Percentiles rank a stretch among this genome's conserved stretches.
Conservation (phyloP, 805 yeast genomes). For the Candida orba region DNA sequence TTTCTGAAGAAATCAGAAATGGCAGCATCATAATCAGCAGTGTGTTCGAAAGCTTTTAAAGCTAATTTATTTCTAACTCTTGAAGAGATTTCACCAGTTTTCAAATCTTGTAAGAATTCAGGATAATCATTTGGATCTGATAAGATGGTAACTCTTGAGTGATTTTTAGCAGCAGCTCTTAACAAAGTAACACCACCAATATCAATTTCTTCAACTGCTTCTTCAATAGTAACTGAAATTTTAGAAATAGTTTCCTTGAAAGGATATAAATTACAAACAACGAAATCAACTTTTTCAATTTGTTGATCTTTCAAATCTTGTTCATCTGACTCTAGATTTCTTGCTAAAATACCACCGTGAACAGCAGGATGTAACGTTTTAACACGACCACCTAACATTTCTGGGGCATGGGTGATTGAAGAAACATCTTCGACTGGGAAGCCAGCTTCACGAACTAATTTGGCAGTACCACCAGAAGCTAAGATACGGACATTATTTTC, state of each 20-base stretch:
- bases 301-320: slow-evolving; percentile 81
- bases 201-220: slow-evolving; percentile 98
- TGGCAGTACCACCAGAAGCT: slow-evolving; percentile 98
- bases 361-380: slow-evolving; percentile 98
- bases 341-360: slow-evolving; percentile 94
- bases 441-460: slow-evolving; percentile 91
- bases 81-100: slow-evolving; percentile 58
- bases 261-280: slow-evolving; percentile 96
- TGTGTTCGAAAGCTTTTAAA: slow-evolving; percentile 94
- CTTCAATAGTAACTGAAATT: slow-evolving; percentile 90
- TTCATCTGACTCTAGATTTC: slow-evolving; percentile 88
- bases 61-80: slow-evolving; percentile 80
- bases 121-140: slow-evolving; percentile 95
- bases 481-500: slow-evolving; percentile 84
- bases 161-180: slow-evolving; percentile 99
- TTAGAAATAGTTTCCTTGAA: slow-evolving; percentile 96
- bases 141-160: slow-evolving; percentile 88
- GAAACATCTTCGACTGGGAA: slow-evolving; percentile 97
- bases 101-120: slow-evolving; percentile 72
- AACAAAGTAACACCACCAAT: slow-evolving; percentile 96
- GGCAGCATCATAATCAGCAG: slow-evolving; percentile 95
- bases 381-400: slow-evolving; percentile 97
- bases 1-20: slow-evolving; percentile 97
- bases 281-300: slow-evolving; percentile 93
- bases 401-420: slow-evolving; percentile 95